phyloP scores from a whole-genome alignment of 140 eudicot species.

The Erigeron philadelphicus region DNA sequence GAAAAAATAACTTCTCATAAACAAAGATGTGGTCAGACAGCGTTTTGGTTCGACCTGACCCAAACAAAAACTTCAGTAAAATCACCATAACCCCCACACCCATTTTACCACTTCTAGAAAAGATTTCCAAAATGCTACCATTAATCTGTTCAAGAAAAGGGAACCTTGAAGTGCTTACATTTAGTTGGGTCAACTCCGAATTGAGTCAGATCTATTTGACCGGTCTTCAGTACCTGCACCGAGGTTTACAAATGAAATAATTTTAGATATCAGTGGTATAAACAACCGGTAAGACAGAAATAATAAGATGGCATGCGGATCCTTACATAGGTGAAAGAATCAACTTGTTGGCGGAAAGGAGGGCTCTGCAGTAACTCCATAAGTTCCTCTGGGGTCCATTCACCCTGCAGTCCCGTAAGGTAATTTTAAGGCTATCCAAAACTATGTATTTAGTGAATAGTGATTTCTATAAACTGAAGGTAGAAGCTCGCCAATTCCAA shows the following conservation, averaged over 20 bases:
- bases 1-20: neutral
- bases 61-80: no score
- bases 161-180: slow-evolving; percentile 46
- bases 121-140: slow-evolving; percentile 36
- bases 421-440: slow-evolving; percentile 17
- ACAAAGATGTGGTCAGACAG: neutral
- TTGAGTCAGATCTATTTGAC: slow-evolving; percentile 82
- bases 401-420: slow-evolving; percentile 52
- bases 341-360: slow-evolving; percentile 96
- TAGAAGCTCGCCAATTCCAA: neutral
- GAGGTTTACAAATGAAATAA: slow-evolving; percentile 6
- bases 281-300: neutral
- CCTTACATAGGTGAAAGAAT: slow-evolving; percentile 88
- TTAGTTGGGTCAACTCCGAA: slow-evolving; percentile 93
- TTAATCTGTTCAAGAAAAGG: slow-evolving; percentile 19
- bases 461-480: neutral
- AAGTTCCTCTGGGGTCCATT: slow-evolving; percentile 63
- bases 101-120: slow-evolving; percentile 1
- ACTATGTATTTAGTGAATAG: neutral
- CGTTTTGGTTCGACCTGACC: no score
- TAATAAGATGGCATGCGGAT: neutral
- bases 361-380: slow-evolving; percentile 91
- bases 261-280: neutral
- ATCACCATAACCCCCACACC: neutral
- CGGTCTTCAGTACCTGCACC: slow-evolving; percentile 77